Percentiles rank a stretch among this genome's conserved stretches.
Evolutionary conservation across 2,329 filamentous ascomycete genomes (phyloP).

Genomic region (Fusarium kyushuense): DNA sequence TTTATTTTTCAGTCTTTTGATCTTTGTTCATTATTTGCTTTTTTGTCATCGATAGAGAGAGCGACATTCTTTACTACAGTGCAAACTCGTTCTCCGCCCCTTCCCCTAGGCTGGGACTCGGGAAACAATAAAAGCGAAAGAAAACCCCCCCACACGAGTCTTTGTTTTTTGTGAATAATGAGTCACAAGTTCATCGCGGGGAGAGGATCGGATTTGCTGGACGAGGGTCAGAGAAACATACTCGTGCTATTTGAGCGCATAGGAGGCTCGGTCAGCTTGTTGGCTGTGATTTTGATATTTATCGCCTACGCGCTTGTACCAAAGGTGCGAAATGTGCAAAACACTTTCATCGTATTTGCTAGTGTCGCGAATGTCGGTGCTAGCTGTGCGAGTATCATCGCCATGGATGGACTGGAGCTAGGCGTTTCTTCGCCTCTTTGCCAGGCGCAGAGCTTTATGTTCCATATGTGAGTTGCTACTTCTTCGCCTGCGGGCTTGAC

Average conservation of each 20-base stretch:
- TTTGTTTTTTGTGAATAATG: neutral
- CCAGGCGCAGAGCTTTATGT: constrained; percentile 69
- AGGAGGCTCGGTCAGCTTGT: constrained; percentile 65
- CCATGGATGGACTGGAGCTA: constrained; percentile 70
- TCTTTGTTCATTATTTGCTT: neutral
- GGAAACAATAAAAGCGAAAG: constrained; percentile 12
- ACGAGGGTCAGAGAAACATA: constrained; percentile 53
- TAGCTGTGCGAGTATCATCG: constrained; percentile 76
- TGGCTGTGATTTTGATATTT: constrained; percentile 65
- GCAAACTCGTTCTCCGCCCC: neutral
- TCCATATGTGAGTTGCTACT: constrained; percentile 71
- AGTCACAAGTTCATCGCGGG: constrained; percentile 29
- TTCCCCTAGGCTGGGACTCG: constrained; percentile 18
- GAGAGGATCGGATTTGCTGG: constrained; percentile 49
- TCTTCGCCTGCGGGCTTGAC: constrained; percentile 57
- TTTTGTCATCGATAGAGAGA: neutral
- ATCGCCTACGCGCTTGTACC: constrained; percentile 64
- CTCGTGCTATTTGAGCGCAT: constrained; percentile 64
- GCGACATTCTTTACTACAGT: constrained; percentile 6
- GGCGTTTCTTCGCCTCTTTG: constrained; percentile 70
- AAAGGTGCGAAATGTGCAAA: constrained; percentile 68
- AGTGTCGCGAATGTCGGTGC: constrained; percentile 70
- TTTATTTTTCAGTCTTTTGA: neutral
- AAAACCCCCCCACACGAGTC: neutral
- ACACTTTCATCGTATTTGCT: constrained; percentile 72